Conservation (phyloP, 176 grass and related monocot species). For the Carex kokanica region DNA sequence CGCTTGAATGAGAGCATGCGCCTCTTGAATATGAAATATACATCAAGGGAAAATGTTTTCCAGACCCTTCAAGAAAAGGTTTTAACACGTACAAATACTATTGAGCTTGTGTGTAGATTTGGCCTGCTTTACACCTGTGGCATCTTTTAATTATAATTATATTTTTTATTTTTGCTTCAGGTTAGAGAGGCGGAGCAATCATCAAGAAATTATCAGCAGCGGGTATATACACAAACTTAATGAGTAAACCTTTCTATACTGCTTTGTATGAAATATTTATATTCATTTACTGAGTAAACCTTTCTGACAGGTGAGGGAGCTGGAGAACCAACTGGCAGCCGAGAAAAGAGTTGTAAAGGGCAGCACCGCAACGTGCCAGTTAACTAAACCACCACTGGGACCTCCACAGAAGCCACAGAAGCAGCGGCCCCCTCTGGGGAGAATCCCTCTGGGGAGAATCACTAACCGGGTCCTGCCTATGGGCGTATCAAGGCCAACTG, state of each 20-base stretch:
- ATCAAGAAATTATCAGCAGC: conserved; percentile 58
- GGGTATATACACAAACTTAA: conserved; percentile 36
- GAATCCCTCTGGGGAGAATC: conserved; percentile 54
- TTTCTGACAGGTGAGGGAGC: conserved; percentile 69
- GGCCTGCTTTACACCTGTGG: background rate
- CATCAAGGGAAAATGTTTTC: conserved; percentile 71
- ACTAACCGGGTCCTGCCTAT: conserved; percentile 37
- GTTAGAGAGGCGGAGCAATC: conserved; percentile 68
- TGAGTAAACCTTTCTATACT: background rate
- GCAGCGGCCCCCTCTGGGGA: conserved; percentile 47
- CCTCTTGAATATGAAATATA: conserved; percentile 66
- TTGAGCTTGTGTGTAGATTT: background rate
- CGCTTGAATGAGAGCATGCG: conserved; percentile 58
- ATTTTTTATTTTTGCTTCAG: conserved; percentile 29
- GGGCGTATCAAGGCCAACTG: conserved; percentile 39
- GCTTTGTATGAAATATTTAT: background rate
- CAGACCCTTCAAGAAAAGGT: conserved; percentile 81
- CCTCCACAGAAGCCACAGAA: conserved; percentile 46
- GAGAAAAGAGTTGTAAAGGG: conserved; percentile 43
- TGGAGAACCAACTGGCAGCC: conserved; percentile 64
- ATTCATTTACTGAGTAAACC: background rate
- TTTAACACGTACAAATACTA: conserved; percentile 1
- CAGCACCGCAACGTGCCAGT: conserved; percentile 33
- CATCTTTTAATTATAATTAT: background rate
- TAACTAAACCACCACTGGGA: conserved; percentile 53